These are phyloP conservation scores for Venturiaceae sp. DNA, from an alignment of 2,329 filamentous ascomycete genomes.

Conservation along the genomic window DNA sequence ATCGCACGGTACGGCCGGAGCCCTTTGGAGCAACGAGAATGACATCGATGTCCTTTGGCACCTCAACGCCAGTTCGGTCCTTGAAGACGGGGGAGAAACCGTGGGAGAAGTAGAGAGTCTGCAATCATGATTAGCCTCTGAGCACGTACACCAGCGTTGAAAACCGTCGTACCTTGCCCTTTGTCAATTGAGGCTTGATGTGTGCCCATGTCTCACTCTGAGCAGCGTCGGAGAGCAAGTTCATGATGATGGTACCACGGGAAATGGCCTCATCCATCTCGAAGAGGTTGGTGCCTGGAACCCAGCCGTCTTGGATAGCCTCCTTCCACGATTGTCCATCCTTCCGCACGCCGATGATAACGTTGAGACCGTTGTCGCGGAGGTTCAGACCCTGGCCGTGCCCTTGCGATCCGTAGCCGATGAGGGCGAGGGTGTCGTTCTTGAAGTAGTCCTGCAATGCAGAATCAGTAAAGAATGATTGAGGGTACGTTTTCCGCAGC, in stretches of 20 bases:
- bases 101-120: constrained; percentile 99
- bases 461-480: not conserved
- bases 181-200: constrained; percentile 95
- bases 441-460: constrained; percentile 87
- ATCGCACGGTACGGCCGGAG: constrained; percentile 95
- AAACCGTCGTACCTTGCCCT: constrained; percentile 73
- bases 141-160: not conserved
- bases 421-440: constrained; percentile 97
- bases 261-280: constrained; percentile 94
- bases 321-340: constrained; percentile 98
- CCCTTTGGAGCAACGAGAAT: constrained; percentile 99
- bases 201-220: constrained; percentile 98
- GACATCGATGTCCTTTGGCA: constrained; percentile 91
- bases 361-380: constrained; percentile 98
- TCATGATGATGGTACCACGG: constrained; percentile 95
- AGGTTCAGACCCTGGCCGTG: constrained; percentile 99
- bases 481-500: not conserved
- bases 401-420: constrained; percentile 96
- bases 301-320: constrained; percentile 93
- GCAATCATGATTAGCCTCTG: constrained; percentile 6
- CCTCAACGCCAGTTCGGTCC: constrained; percentile 96
- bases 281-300: constrained; percentile 97
- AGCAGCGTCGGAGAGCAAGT: constrained; percentile 93
- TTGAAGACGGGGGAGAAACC: constrained; percentile 99
- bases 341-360: constrained; percentile 98